Evolutionary conservation across 257 asterid genomes (phyloP).

Genomic region (Cynanchum wilfordii): DNA sequence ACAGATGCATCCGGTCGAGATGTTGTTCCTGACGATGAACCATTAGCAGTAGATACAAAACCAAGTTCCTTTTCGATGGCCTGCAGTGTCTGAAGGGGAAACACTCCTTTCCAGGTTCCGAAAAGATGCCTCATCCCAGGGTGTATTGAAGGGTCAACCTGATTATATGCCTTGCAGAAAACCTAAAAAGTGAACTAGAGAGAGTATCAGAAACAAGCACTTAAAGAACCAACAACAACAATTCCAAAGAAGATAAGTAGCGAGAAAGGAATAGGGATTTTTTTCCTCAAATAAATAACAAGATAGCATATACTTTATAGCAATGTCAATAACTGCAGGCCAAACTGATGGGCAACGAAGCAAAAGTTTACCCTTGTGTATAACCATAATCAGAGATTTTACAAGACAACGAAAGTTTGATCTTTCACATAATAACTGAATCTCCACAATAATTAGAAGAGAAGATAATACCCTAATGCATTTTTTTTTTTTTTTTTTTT

Average conservation of each 20-base stretch:
- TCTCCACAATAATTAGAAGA: neutral
- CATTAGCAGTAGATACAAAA: slow-evolving; percentile 50
- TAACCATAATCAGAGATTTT: neutral
- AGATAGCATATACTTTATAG: neutral
- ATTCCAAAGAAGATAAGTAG: neutral
- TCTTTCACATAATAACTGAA: neutral
- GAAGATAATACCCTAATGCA: neutral
- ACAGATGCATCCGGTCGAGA: slow-evolving; percentile 54
- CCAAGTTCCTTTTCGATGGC: slow-evolving; percentile 83
- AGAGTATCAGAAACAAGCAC: slow-evolving; percentile 11
- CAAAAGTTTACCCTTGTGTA: neutral
- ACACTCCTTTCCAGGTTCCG: slow-evolving; percentile 93
- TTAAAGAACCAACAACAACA: slow-evolving; percentile 5
- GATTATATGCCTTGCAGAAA: slow-evolving; percentile 76
- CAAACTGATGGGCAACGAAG: neutral
- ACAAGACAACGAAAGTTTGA: neutral
- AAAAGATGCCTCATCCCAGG: slow-evolving; percentile 91
- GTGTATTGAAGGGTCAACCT: slow-evolving; percentile 74
- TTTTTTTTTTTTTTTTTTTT: no score
- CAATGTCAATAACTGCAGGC: neutral
- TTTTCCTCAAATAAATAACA: neutral
- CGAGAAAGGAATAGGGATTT: neutral
- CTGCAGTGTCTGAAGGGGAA: slow-evolving; percentile 71
- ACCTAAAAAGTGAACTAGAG: slow-evolving; percentile 49
- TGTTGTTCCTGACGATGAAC: slow-evolving; percentile 48